Conservation (phyloP, 208 protist species). For the Crithidia sp. region DNA sequence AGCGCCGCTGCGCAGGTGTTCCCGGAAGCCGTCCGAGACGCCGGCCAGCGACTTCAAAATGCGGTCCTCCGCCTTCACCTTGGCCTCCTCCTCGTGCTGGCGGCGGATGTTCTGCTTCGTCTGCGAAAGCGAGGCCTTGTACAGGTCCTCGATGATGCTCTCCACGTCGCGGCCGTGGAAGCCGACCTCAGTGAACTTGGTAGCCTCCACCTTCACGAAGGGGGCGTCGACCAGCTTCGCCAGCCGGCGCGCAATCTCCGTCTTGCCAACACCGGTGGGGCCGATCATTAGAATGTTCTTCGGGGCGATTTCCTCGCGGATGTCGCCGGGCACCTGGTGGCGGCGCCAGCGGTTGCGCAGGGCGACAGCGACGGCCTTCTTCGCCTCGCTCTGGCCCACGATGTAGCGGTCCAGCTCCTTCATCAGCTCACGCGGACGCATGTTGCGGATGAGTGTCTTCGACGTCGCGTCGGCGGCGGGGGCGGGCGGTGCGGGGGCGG, state of each 20-base stretch:
- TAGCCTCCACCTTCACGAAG: slow-evolving; percentile 99
- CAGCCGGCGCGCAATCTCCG: slow-evolving; percentile 96
- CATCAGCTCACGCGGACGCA: slow-evolving; percentile 94
- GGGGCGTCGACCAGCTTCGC: slow-evolving; percentile 97
- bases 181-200: slow-evolving; percentile 98
- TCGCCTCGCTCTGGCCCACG: slow-evolving; percentile 97
- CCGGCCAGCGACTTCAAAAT: slow-evolving; percentile 90
- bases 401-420: slow-evolving; percentile 96
- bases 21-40: slow-evolving; percentile 92
- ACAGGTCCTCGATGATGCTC: slow-evolving; percentile 97
- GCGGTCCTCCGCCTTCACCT: slow-evolving; percentile 86
- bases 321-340: slow-evolving; percentile 89
- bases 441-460: slow-evolving; percentile 80
- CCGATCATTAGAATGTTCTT: slow-evolving; percentile 97
- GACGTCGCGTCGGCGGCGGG: slow-evolving; percentile 19
- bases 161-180: slow-evolving; percentile 97
- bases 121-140: slow-evolving; percentile 93
- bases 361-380: slow-evolving; percentile 96
- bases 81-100: slow-evolving; percentile 86
- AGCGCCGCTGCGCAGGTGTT: slow-evolving; percentile 92
- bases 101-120: slow-evolving; percentile 92
- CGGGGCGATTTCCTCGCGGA: slow-evolving; percentile 93
- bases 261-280: slow-evolving; percentile 95
- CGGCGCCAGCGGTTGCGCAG: slow-evolving; percentile 95
- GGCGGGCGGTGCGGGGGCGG: slow-evolving; percentile 29